A percentile compares a stretch with the other conserved stretches of the same genome.
Evolutionary conservation across 1,139 yeast species (phyloP).

Genomic region (Lipomyces yarrowii): DNA sequence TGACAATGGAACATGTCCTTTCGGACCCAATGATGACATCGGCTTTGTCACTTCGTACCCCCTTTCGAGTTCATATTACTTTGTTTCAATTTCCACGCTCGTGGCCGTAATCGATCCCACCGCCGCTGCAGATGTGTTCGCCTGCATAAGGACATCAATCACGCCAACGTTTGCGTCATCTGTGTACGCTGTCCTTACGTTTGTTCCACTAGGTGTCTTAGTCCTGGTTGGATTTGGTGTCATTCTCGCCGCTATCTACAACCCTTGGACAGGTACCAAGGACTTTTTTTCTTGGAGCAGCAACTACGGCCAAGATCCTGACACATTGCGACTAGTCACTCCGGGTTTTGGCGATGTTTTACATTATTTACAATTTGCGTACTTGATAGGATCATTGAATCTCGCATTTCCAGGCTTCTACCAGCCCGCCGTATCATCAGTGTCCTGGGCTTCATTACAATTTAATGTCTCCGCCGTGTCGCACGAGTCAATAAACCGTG

Average conservation of each 20-base stretch:
- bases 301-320: conserved; percentile 62
- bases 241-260: conserved; percentile 45
- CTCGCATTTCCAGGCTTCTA: conserved; percentile 66
- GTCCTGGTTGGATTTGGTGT: conserved; percentile 51
- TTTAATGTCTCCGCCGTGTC: conserved; percentile 39
- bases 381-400: conserved; percentile 59
- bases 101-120: conserved; percentile 42
- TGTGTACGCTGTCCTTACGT: conserved; percentile 49
- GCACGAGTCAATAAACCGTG: conserved; percentile 13
- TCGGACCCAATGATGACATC: conserved; percentile 35
- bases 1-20: conserved; percentile 38
- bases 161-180: conserved; percentile 54
- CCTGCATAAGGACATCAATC: conserved; percentile 53
- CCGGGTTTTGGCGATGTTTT: conserved; percentile 57
- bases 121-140: conserved; percentile 48
- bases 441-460: conserved; percentile 46
- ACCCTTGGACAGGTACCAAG: conserved; percentile 65
- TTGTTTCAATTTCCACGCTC: conserved; percentile 30
- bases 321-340: conserved; percentile 58
- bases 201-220: conserved; percentile 48
- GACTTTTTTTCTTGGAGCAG: conserved; percentile 61
- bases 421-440: conserved; percentile 54
- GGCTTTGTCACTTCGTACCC: conserved; percentile 36
- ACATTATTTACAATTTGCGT: conserved; percentile 59
- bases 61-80: conserved; percentile 34